Evolutionary conservation across 306 rosid species (phyloP), one percentile per base, ranked within the genome.

Genomic region (Ormosia semicastrata): DNA sequence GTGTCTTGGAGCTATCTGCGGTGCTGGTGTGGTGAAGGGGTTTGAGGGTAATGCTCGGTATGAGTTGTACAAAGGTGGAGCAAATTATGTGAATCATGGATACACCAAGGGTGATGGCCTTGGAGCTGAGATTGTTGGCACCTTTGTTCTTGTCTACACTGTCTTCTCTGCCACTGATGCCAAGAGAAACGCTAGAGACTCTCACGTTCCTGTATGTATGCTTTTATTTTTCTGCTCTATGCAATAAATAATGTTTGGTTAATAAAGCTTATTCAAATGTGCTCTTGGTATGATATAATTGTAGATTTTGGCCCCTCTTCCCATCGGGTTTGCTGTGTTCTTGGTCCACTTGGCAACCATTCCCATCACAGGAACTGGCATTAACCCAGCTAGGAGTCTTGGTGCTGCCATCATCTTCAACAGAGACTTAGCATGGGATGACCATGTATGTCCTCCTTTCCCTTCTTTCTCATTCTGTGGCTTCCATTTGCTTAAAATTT

Each of bases 111-210:
- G 97, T 4, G 92, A 81, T 75, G 97, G 91, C 15, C 97, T 94
- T 30, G 97, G 98, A 10, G 97, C 97, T 52, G 96, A 94, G 88
- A 94, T 94, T 77, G 65, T 94, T 29, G 98, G 98, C n/a, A 94
- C 98, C n/a, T 94, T 94, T 73, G 84, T 94, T 58, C 98, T 94
- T 56, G 97, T 92, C 24, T 94, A 94, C 98, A 94, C 98, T 13
- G 98, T 94, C 52, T 94, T 92, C 88, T 94, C 98, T 3, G 98
- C 97, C 52, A 94, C 97, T 41, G 98, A 94, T 72, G 97, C 98
- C 75, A 94, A 94, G 90, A 90, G 97, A 85, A 94, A 79, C 2
- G 97, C 97, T 30, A 82, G 97, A 67, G 98, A 94, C 83, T 92
- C 98, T 77, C 97, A 94, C 10, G 98, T 94, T 77, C 98, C 98